Base-by-base conservation (phyloP, 2,329 filamentous ascomycete species). In the Nothophoma quercina region DNA sequence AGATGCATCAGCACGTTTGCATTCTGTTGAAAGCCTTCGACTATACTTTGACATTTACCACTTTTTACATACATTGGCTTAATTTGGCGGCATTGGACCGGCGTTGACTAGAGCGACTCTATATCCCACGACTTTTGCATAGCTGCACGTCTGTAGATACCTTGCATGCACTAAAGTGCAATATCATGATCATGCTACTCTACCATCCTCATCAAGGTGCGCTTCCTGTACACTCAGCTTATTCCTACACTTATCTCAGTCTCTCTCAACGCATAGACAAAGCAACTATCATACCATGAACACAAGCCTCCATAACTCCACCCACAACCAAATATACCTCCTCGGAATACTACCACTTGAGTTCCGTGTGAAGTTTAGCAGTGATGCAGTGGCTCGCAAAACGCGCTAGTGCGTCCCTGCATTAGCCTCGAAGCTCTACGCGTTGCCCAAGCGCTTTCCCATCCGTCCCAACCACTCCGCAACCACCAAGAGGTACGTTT, bases 101-200 rank as follows among this genome's bases (percentile, higher is more conserved):
- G 50, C 50, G 50, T 53, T 53, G 38, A 13, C 16, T 46, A 39
- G 26, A 43, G 43, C 48, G 49, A 53, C 34, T 47, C 34, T 33
- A 42, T 29, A 52, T 42, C 38, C 38, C 15, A 36, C 5, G 26
- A 34, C 30, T 39, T 44, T 42, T 39, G 32, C 38, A 53, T 34
- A 53, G 7, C 7, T 29, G 42, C 42, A 18, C 25, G 21, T 42
- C 32, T 53, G 33, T 48, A 53, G 30, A 48, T 30, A 48, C 29
- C 12, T 42, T 39, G 7, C 19, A 12, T 40, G 35, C 41, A 45
- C 35, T 28, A 15, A 7, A 13, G 28, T 42, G 42, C 38, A 21
- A 47, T 38, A 47, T 43, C 12, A 47, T 29, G 41, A 51, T 36
- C 21, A 30, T 13, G n/a, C 29, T 41, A n/a, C 28, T 22, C 9